Evolutionary conservation across 805 yeast species (phyloP), one percentile per base, ranked within the genome.

Genomic region (Metschnikowia continentalis): DNA sequence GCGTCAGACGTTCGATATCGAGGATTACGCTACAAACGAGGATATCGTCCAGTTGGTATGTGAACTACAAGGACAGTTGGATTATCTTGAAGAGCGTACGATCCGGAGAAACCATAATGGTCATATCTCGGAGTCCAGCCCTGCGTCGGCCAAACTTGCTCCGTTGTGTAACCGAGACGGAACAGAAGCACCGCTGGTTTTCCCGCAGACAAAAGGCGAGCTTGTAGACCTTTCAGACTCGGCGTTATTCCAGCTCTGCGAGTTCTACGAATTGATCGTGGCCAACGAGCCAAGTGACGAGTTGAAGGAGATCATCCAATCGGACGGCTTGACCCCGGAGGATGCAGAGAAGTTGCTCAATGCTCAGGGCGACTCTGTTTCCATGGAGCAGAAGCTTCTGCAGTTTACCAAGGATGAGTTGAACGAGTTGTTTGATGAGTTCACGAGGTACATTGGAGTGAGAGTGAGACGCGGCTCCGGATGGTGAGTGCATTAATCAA

Each of bases 11-110:
- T 55, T 62, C 47, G 85, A 81, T 52, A 63, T 81, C 1, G 64
- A 77, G 3, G 89, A 85, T 55, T 84, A 77, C 56, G 88, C 84
- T 35, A 82, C 92, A 3, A 86, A 88, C 57, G 95, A 88, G 51
- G 98, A 92, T 62, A 70, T 91, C 11, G 87, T 87, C 3, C 92
- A 89, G 63, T 74, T 91, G 42, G 97, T 90, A 13, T 89, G 88
- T 10, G 98, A 91, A 66, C 71, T 91, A 50, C 97, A 91, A 68
- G 88, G 88, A 7, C 97, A 91, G 68, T 75, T 91, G 61, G 91
- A 88, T 48, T 72, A 78, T 22, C 65, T 87, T 33, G 98, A 91
- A 63, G 88, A 88, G 57, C 78, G 96, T 58, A 79, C 86, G 15
- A 78, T 88, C 41, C 77, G 87, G 56, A 77, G 98, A 66, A 71